These are phyloP conservation scores for Karstenula rhodostoma DNA, from an alignment of 2,329 filamentous ascomycete species.

Conservation along the genomic window DNA sequence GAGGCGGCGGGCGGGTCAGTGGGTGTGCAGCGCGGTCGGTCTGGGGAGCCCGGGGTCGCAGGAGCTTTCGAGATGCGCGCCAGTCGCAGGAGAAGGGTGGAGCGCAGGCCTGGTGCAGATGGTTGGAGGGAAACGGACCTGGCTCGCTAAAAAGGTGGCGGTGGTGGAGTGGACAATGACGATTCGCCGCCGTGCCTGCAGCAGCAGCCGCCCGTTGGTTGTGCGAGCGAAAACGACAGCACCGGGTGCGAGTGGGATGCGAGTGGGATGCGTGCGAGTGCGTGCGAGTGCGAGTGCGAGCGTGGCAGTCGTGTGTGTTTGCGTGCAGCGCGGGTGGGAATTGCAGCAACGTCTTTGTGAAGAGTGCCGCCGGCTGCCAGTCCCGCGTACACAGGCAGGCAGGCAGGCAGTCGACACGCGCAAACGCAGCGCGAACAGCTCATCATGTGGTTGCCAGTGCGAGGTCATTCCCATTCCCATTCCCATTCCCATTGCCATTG, in stretches of 20 bases:
- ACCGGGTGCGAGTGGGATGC: too few relatives aligned
- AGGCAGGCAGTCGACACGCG: not conserved
- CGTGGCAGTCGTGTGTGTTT: too few relatives aligned
- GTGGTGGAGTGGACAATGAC: constrained; percentile 28
- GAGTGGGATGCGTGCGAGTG: too few relatives aligned
- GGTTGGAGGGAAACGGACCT: constrained; percentile 18
- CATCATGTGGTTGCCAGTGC: too few relatives aligned
- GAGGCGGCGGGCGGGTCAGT: constrained; percentile 13
- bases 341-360: not conserved
- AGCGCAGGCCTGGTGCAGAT: constrained; percentile 24
- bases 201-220: too few relatives aligned
- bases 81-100: constrained; percentile 21
- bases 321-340: not conserved
- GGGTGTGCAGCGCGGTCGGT: constrained; percentile 22
- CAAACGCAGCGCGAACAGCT: not conserved
- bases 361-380: not conserved
- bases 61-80: constrained; percentile 24
- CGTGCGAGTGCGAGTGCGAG: not conserved
- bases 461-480: too few relatives aligned
- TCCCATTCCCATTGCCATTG: too few relatives aligned
- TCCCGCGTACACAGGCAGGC: not conserved
- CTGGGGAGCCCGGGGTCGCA: constrained; percentile 9
- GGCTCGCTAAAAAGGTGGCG: constrained; percentile 46
- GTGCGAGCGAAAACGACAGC: not conserved
- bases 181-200: constrained; percentile 25